Evolutionary conservation across 345 rosid genomes (phyloP), one percentile per base, ranked within the genome.

Genomic region (Syzygium aromaticum): DNA sequence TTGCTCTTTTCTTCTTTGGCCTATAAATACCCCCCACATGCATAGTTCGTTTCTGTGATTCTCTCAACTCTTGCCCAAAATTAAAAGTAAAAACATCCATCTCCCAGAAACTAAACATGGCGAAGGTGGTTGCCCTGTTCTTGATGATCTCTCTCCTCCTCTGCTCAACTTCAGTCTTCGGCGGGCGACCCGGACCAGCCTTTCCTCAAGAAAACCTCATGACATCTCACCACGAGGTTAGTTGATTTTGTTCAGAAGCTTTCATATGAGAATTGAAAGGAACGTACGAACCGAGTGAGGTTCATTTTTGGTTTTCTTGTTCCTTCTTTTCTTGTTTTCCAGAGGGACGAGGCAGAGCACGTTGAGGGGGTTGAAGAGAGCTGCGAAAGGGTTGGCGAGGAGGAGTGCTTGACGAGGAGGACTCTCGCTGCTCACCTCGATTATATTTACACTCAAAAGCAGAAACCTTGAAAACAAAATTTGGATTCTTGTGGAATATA

Each of bases 351-450:
- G 67, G 52, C 67, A 23, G 64, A 33, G 52, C 56, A 85, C 43
- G 51, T 19, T 30, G 86, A 85, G 86, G 64, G 64, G 82, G 25
- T 73, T 73, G 82, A 73, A 73, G 82, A 73, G 27, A 73, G 49
- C 91, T 93, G 96, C 67, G 92, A 91, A 80, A 92, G 93, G 83
- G 64, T 89, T 77, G 92, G 77, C 49, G 92, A 91, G 30, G 94
- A 94, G 51, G 94, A 93, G 85, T 93, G 96, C 82, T 85, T 92
- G 89, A 88, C 84, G 87, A 91, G 91, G 87, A 91, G 93, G 88
- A 88, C 95, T 85, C 92, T 92, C 73, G 93, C 90, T 30, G 92
- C 94, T 84, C 94, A 94, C 90, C 43, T 84, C 64, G 95, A 94
- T 86, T 94, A 93, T 83, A 90, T 93, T 83, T 94, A 91, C 87